Evolutionary conservation across 2,329 filamentous ascomycete genomes (phyloP).

Genomic region (Dendryphion nanum): DNA sequence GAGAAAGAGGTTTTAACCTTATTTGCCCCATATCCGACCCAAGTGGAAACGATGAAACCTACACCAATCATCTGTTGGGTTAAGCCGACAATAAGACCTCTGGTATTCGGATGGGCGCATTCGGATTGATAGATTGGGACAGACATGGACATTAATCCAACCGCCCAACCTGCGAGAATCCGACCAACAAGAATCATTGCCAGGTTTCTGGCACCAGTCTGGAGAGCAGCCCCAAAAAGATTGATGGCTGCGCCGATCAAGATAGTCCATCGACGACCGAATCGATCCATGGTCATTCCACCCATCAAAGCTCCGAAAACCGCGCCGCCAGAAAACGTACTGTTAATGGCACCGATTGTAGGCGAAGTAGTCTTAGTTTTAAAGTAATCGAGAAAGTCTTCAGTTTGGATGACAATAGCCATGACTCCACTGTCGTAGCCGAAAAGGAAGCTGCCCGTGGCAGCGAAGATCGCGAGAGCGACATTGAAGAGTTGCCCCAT

Average conservation of each 20-base stretch:
- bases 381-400: slow-evolving; percentile 59
- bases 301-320: slow-evolving; percentile 56
- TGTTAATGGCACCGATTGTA: slow-evolving; percentile 62
- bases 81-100: slow-evolving; percentile 58
- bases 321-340: slow-evolving; percentile 61
- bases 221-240: slow-evolving; percentile 57
- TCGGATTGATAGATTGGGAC: slow-evolving; percentile 66
- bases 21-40: slow-evolving; percentile 49
- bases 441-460: slow-evolving; percentile 45
- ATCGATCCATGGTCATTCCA: slow-evolving; percentile 59
- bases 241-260: slow-evolving; percentile 60
- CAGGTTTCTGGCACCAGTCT: slow-evolving; percentile 56
- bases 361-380: slow-evolving; percentile 49
- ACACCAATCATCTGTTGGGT: slow-evolving; percentile 59
- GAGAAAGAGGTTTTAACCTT: slow-evolving; percentile 38
- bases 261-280: slow-evolving; percentile 60
- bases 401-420: slow-evolving; percentile 55
- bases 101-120: slow-evolving; percentile 57
- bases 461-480: slow-evolving; percentile 43
- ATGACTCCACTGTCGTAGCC: slow-evolving; percentile 42
- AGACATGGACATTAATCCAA: slow-evolving; percentile 58
- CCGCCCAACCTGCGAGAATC: slow-evolving; percentile 58
- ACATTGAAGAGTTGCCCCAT: slow-evolving; percentile 47
- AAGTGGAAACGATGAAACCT: slow-evolving; percentile 56
- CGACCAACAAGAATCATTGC: slow-evolving; percentile 59